A percentile compares a stretch with the other conserved stretches of the same genome.
phyloP scores from a whole-genome alignment of 2,329 filamentous ascomycete species.

The Colletotrichum theobromicola region DNA sequence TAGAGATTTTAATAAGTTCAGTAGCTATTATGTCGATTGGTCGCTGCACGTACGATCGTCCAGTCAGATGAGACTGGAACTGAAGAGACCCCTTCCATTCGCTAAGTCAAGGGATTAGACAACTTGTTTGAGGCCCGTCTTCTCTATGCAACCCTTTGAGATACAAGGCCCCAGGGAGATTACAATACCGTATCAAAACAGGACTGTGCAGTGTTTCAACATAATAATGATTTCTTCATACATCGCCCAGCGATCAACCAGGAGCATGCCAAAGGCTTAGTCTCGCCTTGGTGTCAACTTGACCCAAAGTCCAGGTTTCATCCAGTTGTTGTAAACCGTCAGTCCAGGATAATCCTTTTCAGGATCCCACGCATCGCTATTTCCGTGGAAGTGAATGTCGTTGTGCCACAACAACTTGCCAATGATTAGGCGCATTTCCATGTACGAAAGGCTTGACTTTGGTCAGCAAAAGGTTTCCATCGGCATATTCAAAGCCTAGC shows the following conservation, averaged over 20 bases:
- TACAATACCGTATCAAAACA: no score
- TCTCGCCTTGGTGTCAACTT: background rate
- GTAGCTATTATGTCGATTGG: no score
- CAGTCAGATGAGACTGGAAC: no score
- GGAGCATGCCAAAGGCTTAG: background rate
- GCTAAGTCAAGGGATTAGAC: no score
- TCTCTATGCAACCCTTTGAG: background rate
- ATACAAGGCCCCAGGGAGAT: no score
- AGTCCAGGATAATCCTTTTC: background rate
- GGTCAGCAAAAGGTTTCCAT: background rate
- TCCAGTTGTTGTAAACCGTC: background rate
- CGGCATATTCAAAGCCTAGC: background rate
- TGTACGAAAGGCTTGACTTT: background rate
- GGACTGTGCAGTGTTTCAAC: no score
- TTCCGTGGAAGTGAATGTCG: background rate
- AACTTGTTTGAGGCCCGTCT: no score
- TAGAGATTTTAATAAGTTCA: background rate
- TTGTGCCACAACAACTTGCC: background rate
- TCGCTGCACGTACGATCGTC: no score
- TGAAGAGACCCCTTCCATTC: no score
- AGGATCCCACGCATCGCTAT: background rate
- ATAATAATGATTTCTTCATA: background rate
- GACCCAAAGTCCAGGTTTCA: background rate
- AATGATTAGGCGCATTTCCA: background rate
- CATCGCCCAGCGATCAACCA: background rate